Conservation (phyloP, 2,329 filamentous ascomycete genomes). For the Raffaelea arxii region DNA sequence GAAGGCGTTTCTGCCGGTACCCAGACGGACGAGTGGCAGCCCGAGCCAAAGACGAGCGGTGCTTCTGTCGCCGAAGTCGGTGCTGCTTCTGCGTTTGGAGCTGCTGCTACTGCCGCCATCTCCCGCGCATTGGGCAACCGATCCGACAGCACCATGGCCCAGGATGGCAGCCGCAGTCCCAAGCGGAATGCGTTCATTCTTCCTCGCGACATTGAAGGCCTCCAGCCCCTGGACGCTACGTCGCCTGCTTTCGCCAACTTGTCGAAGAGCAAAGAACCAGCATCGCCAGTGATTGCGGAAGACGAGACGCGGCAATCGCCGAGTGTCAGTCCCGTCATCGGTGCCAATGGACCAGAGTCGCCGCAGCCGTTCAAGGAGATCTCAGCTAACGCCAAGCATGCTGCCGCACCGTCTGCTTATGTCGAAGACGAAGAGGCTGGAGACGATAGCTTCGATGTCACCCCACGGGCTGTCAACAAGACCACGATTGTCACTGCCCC, state of each 20-base stretch:
- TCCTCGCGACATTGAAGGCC: slow-evolving; percentile 30
- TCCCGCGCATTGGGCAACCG: slow-evolving; percentile 25
- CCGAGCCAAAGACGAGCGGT: neutral
- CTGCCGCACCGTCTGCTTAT: neutral
- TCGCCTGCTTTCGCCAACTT: slow-evolving; percentile 32
- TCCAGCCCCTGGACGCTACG: neutral
- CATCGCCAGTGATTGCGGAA: slow-evolving; percentile 47
- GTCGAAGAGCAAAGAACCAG: slow-evolving; percentile 28
- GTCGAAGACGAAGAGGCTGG: neutral
- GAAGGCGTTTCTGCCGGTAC: slow-evolving; percentile 13
- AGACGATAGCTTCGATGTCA: neutral
- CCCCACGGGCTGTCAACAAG: slow-evolving; percentile 1
- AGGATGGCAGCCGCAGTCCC: slow-evolving; percentile 28
- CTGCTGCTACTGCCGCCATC: neutral
- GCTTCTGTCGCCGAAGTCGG: neutral
- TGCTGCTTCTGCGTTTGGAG: neutral
- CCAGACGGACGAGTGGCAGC: slow-evolving; percentile 12
- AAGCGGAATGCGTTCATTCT: slow-evolving; percentile 48
- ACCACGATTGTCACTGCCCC: neutral
- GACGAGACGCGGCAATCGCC: slow-evolving; percentile 52
- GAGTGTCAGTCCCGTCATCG: slow-evolving; percentile 26
- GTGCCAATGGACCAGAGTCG: slow-evolving; percentile 46
- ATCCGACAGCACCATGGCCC: slow-evolving; percentile 25
- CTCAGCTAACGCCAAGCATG: slow-evolving; percentile 42
- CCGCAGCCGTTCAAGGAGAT: slow-evolving; percentile 52